These are phyloP conservation scores for Candida tibetensis DNA, from an alignment of 805 yeast species.

Conservation along the genomic window DNA sequence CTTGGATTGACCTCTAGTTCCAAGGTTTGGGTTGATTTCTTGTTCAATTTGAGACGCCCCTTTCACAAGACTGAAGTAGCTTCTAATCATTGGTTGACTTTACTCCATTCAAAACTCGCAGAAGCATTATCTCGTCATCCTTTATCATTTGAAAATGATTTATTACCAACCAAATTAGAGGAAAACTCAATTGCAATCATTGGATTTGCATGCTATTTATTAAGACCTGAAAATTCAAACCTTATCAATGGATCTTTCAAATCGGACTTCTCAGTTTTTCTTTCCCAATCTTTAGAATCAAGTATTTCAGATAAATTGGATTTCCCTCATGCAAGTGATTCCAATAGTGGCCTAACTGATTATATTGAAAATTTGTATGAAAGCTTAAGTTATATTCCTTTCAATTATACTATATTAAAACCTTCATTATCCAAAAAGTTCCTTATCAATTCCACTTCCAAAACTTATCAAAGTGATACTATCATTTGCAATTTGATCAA, in stretches of 20 bases:
- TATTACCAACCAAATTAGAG: constrained; percentile 7
- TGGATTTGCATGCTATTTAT: constrained; percentile 25
- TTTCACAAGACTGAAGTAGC: constrained; percentile 31
- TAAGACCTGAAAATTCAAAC: constrained; percentile 18
- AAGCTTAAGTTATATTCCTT: constrained; percentile 24
- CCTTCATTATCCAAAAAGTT: constrained; percentile 21
- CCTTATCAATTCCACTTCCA: constrained; percentile 28
- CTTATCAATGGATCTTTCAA: constrained; percentile 9
- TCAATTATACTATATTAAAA: constrained; percentile 12
- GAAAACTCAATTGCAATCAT: constrained; percentile 25
- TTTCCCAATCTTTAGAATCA: constrained; percentile 6
- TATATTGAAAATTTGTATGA: constrained; percentile 32
- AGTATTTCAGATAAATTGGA: constrained; percentile 19
- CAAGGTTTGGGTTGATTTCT: constrained; percentile 30
- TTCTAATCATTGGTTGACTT: constrained; percentile 34
- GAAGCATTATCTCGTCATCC: constrained; percentile 10
- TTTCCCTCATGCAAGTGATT: constrained; percentile 47
- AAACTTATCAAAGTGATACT: constrained; percentile 37
- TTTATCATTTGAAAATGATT: constrained; percentile 10
- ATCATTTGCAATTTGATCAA: constrained; percentile 32
- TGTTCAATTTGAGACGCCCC: constrained; percentile 12
- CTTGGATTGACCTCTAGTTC: constrained; percentile 22
- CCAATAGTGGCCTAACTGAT: constrained; percentile 19
- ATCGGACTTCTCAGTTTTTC: constrained; percentile 1
- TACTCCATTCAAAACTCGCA: constrained; percentile 22